Base-by-base conservation (phyloP, 352 stramenopile species). In the Phytophthora syringae region DNA sequence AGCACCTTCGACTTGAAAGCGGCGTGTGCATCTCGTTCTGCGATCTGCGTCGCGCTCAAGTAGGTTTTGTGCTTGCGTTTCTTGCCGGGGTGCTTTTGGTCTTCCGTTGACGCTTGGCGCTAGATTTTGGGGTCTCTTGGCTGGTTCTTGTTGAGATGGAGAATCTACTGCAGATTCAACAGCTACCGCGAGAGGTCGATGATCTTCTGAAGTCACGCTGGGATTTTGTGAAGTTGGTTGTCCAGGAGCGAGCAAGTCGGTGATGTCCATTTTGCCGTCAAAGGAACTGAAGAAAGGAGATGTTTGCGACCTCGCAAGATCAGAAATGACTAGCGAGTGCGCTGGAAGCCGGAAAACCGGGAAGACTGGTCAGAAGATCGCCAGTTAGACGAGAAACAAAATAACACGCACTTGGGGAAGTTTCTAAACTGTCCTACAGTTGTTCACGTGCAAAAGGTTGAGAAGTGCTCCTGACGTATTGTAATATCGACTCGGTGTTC, bases 1-100 rank as follows among this genome's bases (percentile, higher is more conserved):
- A 69, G 51, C 6, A 69, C 42, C 4, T 49, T 40, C 1, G 70
- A 74, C 45, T 64, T 32, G 30, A 72, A 61, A 4, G 18, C 16
- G 7, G 63, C 70, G 16, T 72, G 59, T 16, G 27, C 52, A 16
- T 43, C 24, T 63, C 50, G 52, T 11, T 65, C 28, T 30, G 59
- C 43, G 45, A 36, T 55, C 53, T 70, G 61, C 2, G 28, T 47
- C 22, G 60, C 43, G 27, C 51, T 67, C 51, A 67, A 39, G 9
- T 59, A 59, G 12, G 56, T 49, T 48, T 64, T 64, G 30, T n/a
- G 32, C 15, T 56, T 64, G n/a, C 55, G 36, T 10, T 50, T 53
- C n/a, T 40, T 3, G 44, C 11, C 37, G 20, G 11, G 22, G 30
- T 25, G n/a, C 16, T 42, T 45, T 36, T 43, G 21, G 5, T n/a